Percentiles rank a stretch among this genome's conserved stretches.
Conservation (phyloP, 306 rosid genomes). For the Potentilla sterilis region DNA sequence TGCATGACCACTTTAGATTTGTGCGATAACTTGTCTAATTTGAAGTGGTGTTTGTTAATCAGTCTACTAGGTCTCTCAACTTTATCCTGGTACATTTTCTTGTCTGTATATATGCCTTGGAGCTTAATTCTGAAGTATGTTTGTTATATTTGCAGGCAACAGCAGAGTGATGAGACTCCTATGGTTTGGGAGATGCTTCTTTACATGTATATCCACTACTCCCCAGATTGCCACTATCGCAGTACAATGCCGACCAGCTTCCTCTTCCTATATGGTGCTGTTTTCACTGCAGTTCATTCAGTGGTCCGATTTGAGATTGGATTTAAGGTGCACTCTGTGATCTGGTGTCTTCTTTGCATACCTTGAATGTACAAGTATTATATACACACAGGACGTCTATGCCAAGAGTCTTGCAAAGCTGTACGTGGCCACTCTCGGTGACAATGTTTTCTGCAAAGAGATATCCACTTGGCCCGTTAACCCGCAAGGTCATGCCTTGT, state of each 20-base stretch:
- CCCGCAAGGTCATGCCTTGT: constrained; percentile 84
- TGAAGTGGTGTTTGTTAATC: not conserved
- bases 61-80: not conserved
- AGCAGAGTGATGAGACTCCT: constrained; percentile 85
- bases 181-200: constrained; percentile 94
- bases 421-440: constrained; percentile 52
- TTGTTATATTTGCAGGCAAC: constrained; percentile 57
- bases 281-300: constrained; percentile 57
- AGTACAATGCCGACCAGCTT: constrained; percentile 85
- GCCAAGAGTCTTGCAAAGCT: constrained; percentile 62
- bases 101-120: constrained; percentile 35
- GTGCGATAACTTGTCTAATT: constrained; percentile 13
- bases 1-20: not conserved
- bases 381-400: constrained; percentile 45
- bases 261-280: constrained; percentile 69
- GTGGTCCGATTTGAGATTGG: constrained; percentile 54
- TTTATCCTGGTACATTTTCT: constrained; percentile 4
- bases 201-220: constrained; percentile 75
- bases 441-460: constrained; percentile 62
- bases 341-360: constrained; percentile 69
- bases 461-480: constrained; percentile 56
- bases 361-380: constrained; percentile 93
- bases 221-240: constrained; percentile 90
- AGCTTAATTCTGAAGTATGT: constrained; percentile 17
- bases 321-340: constrained; percentile 64